Base-by-base conservation (phyloP, 2,329 filamentous ascomycete genomes). In the Cryphonectria carpinicola region DNA sequence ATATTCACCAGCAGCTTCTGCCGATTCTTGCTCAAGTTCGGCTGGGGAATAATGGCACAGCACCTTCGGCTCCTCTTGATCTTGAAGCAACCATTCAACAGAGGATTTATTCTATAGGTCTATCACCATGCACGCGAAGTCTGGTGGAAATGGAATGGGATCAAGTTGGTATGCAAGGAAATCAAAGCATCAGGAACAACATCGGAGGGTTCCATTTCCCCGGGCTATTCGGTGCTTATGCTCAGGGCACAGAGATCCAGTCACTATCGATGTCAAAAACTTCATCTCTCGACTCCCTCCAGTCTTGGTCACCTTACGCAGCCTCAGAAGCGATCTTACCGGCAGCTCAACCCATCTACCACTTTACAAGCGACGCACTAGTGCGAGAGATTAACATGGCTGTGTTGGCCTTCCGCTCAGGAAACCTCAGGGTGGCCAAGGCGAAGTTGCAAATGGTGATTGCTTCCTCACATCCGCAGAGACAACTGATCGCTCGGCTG, bases 401-500 rank as follows among this genome's bases (percentile, higher is more conserved):
- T 32, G 58, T 60, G n/a, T 64, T 58, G 56, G 46, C 58, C 25
- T 69, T 52, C 58, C 28, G 67, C 25, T 65, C 65, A 5, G 70
- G 70, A 19, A 63, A 70, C 8, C 37, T n/a, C 22, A 58, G 8
- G 11, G 41, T 28, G 46, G 67, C 70, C 4, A 65, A 66, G 49
- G 37, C 39, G 19, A 41, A 60, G 6, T 39, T 71, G 19, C 70
- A 46, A 66, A 52, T 43, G 35, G 54, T 71, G 25, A 46, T 58
- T 54, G 32, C 63, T 35, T 60, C 35, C 43, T 65, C 8, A 37
- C 39, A 63, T 66, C 37, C 63, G 17, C 63, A 64, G 58, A 60
- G 70, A 2, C 58, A 67, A 35, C 67, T 71, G 67, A 64, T 71
- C 39, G 69, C 62, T 37, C 67, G 70, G 32, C 54, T 71, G 63